phyloP scores from a whole-genome alignment of 306 rosid species.

The Quercus gilva region DNA sequence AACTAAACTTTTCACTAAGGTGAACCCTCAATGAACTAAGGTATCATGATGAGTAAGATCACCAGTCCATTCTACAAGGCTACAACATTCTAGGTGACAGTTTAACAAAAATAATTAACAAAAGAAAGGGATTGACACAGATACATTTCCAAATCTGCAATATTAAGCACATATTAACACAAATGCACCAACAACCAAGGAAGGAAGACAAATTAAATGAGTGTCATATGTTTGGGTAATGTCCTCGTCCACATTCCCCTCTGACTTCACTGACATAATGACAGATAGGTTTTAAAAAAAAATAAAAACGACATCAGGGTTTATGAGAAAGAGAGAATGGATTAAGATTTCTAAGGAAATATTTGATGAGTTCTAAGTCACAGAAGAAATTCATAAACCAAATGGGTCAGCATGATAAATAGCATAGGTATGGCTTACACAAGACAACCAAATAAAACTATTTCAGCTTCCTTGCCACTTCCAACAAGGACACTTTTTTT shows the following conservation, averaged over 20 bases:
- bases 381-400: not conserved
- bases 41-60: not conserved
- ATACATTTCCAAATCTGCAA: not conserved
- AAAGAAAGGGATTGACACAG: not conserved
- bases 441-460: not conserved
- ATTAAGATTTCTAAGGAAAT: not conserved
- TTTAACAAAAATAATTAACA: not conserved
- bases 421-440: not conserved
- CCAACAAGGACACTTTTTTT: not conserved
- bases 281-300: not conserved
- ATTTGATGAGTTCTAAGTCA: not conserved
- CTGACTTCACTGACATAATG: not conserved
- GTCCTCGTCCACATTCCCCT: not conserved
- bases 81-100: not conserved
- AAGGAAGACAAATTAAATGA: not conserved
- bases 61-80: not conserved
- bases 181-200: not conserved
- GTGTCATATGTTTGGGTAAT: not conserved
- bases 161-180: not conserved
- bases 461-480: too few relatives aligned
- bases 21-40: not conserved
- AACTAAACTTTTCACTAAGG: not conserved
- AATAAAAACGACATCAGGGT: not conserved
- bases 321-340: not conserved
- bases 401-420: not conserved